Evolutionary conservation across 2,329 filamentous ascomycete species (phyloP), one percentile per base, ranked within the genome.

Genomic region (Paecilomyces dactylethromorphus): DNA sequence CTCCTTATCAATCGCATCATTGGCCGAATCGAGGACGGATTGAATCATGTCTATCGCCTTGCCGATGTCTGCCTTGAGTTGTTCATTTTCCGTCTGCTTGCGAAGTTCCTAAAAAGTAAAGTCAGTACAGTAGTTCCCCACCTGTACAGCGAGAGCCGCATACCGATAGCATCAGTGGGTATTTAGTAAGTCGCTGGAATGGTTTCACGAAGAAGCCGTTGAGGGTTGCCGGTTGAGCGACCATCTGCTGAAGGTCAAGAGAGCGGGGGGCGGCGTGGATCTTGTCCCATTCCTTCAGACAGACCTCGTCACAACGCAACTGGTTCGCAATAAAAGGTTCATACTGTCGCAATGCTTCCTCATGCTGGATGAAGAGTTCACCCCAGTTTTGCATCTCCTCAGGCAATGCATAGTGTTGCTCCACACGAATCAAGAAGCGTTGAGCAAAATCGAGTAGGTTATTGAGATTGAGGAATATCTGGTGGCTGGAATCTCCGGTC

Each of bases 301-400:
- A 92, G n/a, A 90, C 84, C 65, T 88, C 84, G 56, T 93, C 92
- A 59, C 93, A 95, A 71, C 91, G 92, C 65, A 91, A 87, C 77
- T 97, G 93, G 70, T 99, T 99, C 33, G 94, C 91, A 66, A 97
- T 97, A 68, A 97, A 99, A 1, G 92, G 92, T 68, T 96, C 91
- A 72, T 99, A 99, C 60, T 96, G 92, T 62, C 88, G 86, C 74
- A 99, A 97, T 0, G 87, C 85, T 60, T 94, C 90, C 71, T 94
- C 91, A 70, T 93, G 92, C 13, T 87, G 81, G 13, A 89, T 83
- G 70, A 97, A 97, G 0, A 95, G 85, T n/a, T 86, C 82, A n/a
- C 94, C 94, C 94, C 94, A 99, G 72, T 93, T 89, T 73, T 99
- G 94, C 61, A 85, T 81, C 3, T 83, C 78, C 61, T 88, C 82